Evolutionary conservation across 2,329 filamentous ascomycete species (phyloP), one percentile per base, ranked within the genome.

Genomic region (Fusarium solani-melongenae): DNA sequence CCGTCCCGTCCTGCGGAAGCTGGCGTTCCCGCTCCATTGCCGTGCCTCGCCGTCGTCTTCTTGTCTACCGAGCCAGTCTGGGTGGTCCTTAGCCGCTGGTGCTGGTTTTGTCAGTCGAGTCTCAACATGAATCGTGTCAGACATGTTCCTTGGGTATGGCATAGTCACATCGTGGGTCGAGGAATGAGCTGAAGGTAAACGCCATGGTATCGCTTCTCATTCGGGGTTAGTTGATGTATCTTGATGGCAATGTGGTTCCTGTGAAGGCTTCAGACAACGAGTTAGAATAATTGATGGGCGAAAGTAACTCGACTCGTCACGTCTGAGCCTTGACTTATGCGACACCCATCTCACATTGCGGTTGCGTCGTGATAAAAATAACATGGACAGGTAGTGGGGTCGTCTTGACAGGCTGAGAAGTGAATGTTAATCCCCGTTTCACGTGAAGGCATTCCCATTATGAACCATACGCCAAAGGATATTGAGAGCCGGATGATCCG

Each of bases 81-180:
- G 15, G 58, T 17, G 14, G 44, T n/a, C 17, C 49, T 62, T 77
- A 77, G 64, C 71, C 75, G 75, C 75, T 61, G 53, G 24, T 34
- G 36, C 14, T 58, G 24, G 24, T 58, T 56, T n/a, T 41, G 55
- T 76, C 73, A 75, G 64, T 57, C 63, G 75, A 77, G 69, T 46
- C 39, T 64, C 15, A 5, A 34, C 41, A 17, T 12, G 56, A 66
- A 75, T 77, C 71, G 60, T 63, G 62, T 67, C 70, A 75, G 69
- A 27, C 29, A 34, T 51, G 17, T n/a, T 66, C 24, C 34, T 34
- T 39, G 17, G 24, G 51, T 31, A 31, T 44, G 55, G 33, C 56
- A 66, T 41, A 22, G 31, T 70, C 61, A 36, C 36, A 38, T 46
- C 27, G 49, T 70, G 56, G 64, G 33, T 31, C 62, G 34, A 57